A percentile compares a stretch with the other conserved stretches of the same genome.
These are phyloP conservation scores for Suillus bovinus DNA, from an alignment of 768 basidiomycete genomes.

Conservation along the genomic window DNA sequence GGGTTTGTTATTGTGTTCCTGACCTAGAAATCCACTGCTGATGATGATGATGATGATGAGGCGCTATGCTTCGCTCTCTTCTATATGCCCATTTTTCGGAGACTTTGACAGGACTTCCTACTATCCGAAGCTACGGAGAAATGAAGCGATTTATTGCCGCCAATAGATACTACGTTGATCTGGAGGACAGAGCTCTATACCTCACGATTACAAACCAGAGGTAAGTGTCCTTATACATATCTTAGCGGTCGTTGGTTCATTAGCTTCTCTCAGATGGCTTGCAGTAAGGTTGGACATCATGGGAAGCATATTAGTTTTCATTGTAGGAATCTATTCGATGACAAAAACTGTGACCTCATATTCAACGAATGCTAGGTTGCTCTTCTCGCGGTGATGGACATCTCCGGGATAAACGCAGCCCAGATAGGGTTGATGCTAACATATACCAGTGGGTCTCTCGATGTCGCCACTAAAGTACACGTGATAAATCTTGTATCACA, in stretches of 20 bases:
- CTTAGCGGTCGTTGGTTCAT: neutral
- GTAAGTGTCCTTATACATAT: constrained; percentile 24
- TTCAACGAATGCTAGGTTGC: constrained; percentile 46
- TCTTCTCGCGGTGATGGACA: constrained; percentile 58
- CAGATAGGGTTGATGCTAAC: constrained; percentile 73
- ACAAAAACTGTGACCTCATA: neutral
- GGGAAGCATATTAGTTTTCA: constrained; percentile 58
- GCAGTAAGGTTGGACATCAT: constrained; percentile 71
- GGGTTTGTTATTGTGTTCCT: constrained; percentile 22
- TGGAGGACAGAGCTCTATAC: constrained; percentile 75
- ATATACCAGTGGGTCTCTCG: constrained; percentile 48
- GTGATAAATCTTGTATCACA: constrained; percentile 18
- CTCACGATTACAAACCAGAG: constrained; percentile 68
- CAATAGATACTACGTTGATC: constrained; percentile 67
- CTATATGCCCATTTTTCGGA: constrained; percentile 81
- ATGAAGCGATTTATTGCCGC: constrained; percentile 59
- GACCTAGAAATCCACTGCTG: neutral
- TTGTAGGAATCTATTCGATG: constrained; percentile 35
- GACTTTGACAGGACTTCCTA: constrained; percentile 68
- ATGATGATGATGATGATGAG: constrained; percentile 36
- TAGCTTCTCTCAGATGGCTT: constrained; percentile 50
- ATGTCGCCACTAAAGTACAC: neutral
- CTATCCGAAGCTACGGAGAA: constrained; percentile 73
- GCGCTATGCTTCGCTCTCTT: constrained; percentile 69
- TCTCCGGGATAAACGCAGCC: constrained; percentile 59